Base-by-base conservation (phyloP, 2,329 filamentous ascomycete species). In the Hypoxylon sp. region DNA sequence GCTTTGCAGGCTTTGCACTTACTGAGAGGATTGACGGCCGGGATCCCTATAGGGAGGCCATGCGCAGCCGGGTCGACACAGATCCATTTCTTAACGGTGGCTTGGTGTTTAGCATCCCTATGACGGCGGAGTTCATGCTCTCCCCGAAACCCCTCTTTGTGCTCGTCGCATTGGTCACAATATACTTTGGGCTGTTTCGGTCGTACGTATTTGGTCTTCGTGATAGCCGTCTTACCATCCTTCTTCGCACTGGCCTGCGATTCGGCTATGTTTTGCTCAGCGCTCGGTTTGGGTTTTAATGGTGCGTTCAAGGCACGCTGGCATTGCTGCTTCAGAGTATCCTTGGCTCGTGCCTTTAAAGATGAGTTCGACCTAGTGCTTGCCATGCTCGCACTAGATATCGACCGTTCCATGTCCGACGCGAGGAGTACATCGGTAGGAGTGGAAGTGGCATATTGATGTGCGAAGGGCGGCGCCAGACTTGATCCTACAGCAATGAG, bases 1-100 rank as follows among this genome's bases (percentile, higher is more conserved):
- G 86, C 86, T 53, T 86, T 87, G 79, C 95, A 98, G 52, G 92
- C 88, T 80, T 97, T 97, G 87, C 94, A 98, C 73, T 92, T 91
- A 55, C 85, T 84, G 35, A 98, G 86, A 44, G 94, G 90, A 58
- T 80, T 87, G 81, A 86, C 85, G 80, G 81, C 88, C 78, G 73
- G 84, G 74, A 79, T 87, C 82, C 80, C 72, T 66, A 80, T 78
- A 17, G 74, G 71, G 2, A 83, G 75, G 6, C 83, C 83, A 14
- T 74, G 76, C 0, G 75, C 73, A 10, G 77, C 74, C 1, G 89
- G 88, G 70, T 90, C 86, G 33, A 86, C 81, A 73, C 88, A 90
- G 26, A 89, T 80, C 74, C 81, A 91, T 73, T 88, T 89, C 77
- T 83, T 87, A 55, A 88, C 84, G 3, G 80, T 71, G 10, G 68